Evolutionary conservation across 2,329 filamentous ascomycete genomes (phyloP).

Genomic region (Bipolaris oryzae): DNA sequence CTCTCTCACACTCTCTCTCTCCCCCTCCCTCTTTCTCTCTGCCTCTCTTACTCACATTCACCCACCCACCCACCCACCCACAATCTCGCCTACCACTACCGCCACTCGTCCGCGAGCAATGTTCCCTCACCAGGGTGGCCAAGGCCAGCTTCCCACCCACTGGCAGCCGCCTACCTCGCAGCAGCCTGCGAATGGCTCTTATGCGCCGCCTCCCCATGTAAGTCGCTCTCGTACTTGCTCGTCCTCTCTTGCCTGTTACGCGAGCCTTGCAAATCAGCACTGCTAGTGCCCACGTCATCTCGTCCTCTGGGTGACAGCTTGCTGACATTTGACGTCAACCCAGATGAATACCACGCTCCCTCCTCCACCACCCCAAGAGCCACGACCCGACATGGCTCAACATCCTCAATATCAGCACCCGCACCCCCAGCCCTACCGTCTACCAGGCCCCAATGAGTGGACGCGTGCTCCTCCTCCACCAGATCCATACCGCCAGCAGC

Average conservation of each 20-base stretch:
- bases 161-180: conserved; percentile 46
- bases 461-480: conserved; percentile 47
- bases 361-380: conserved; percentile 44
- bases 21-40: no score
- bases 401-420: conserved; percentile 51
- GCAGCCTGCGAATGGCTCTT: conserved; percentile 45
- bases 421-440: conserved; percentile 51
- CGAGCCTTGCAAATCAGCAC: not conserved
- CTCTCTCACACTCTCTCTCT: not conserved
- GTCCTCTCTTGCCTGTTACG: not conserved
- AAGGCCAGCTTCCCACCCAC: conserved; percentile 48
- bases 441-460: conserved; percentile 56
- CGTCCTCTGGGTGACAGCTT: conserved; percentile 16
- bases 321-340: conserved; percentile 30
- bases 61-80: not conserved
- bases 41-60: not conserved
- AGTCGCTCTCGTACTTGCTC: conserved; percentile 20
- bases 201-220: conserved; percentile 47
- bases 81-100: not conserved
- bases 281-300: conserved; percentile 10
- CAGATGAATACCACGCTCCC: conserved; percentile 44
- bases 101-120: conserved; percentile 22
- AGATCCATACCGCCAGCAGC: conserved; percentile 49
- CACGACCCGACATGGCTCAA: conserved; percentile 55
- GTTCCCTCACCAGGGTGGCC: conserved; percentile 46